phyloP scores from a whole-genome alignment of 352 stramenopile species.

The Pythium insidiosum region DNA sequence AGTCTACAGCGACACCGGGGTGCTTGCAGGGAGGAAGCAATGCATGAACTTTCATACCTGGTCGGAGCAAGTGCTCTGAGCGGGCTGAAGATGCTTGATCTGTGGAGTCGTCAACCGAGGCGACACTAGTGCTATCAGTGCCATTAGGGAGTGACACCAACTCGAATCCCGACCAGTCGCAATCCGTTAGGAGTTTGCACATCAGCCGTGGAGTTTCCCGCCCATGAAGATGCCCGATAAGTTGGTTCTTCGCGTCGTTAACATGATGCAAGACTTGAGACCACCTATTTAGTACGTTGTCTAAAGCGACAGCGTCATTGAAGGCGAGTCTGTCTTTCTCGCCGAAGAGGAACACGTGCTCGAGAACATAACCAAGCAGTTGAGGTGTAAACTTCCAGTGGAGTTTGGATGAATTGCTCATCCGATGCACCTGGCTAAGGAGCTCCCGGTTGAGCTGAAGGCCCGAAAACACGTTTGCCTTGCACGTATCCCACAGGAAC shows the following conservation, averaged over 20 bases:
- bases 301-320: conserved; percentile 33
- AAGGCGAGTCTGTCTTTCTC: conserved; percentile 46
- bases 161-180: conserved; percentile 63
- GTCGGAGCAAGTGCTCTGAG: conserved; percentile 6
- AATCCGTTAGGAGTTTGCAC: conserved; percentile 39
- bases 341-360: conserved; percentile 39
- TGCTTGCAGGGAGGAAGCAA: conserved; percentile 26
- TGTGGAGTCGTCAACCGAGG: neutral
- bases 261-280: conserved; percentile 35
- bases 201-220: conserved; percentile 54
- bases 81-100: too few species aligned
- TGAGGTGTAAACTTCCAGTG: conserved; percentile 66
- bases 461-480: conserved; percentile 24
- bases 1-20: conserved; percentile 35
- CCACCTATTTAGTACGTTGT: conserved; percentile 45
- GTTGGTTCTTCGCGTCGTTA: conserved; percentile 45
- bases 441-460: conserved; percentile 26
- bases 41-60: conserved; percentile 25
- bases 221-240: conserved; percentile 51
- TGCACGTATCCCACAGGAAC: conserved; percentile 58
- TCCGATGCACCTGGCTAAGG: conserved; percentile 34
- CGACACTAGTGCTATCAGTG: neutral
- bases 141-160: conserved; percentile 11
- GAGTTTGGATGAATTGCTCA: conserved; percentile 29
- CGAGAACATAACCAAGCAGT: conserved; percentile 45